Percentiles rank a stretch among this genome's conserved stretches.
Evolutionary conservation across 2,329 filamentous ascomycete species (phyloP).

Genomic region (Ceratocystis smalleyi): DNA sequence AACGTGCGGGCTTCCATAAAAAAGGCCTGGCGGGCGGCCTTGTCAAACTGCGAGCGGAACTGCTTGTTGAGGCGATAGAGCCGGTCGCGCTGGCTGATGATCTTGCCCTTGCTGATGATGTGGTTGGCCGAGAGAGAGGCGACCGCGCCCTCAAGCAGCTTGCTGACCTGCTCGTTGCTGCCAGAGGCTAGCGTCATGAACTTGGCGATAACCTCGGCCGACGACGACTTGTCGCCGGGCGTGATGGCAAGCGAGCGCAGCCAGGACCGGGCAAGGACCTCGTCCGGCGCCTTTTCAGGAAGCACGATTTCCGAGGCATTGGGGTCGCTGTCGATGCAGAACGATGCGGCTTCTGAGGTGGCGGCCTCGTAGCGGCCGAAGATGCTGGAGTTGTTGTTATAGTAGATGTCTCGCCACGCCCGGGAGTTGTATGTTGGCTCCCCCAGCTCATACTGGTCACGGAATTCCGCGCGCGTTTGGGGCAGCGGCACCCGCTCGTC

Average conservation of each 20-base stretch:
- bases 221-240: slow-evolving; percentile 33
- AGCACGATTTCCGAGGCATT: neutral
- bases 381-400: slow-evolving; percentile 36
- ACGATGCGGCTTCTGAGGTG: slow-evolving; percentile 32
- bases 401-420: slow-evolving; percentile 44
- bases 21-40: slow-evolving; percentile 38
- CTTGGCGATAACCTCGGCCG: slow-evolving; percentile 33
- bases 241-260: slow-evolving; percentile 44
- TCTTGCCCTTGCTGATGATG: slow-evolving; percentile 45
- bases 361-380: slow-evolving; percentile 42
- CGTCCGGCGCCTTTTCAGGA: slow-evolving; percentile 19
- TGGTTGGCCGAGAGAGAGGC: slow-evolving; percentile 33
- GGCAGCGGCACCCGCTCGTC: slow-evolving; percentile 14
- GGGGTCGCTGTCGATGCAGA: slow-evolving; percentile 17
- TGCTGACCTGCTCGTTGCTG: slow-evolving; percentile 27
- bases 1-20: slow-evolving; percentile 42
- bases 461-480: slow-evolving; percentile 5
- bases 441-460: slow-evolving; percentile 9
- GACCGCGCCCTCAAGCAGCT: slow-evolving; percentile 34
- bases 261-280: slow-evolving; percentile 40
- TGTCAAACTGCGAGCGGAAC: slow-evolving; percentile 41
- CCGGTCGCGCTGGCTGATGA: slow-evolving; percentile 40
- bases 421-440: slow-evolving; percentile 22
- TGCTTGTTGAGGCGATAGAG: slow-evolving; percentile 48
- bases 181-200: slow-evolving; percentile 34